Evolutionary conservation across 352 stramenopile species (phyloP).

Genomic region (Nothophytophthora sp.): DNA sequence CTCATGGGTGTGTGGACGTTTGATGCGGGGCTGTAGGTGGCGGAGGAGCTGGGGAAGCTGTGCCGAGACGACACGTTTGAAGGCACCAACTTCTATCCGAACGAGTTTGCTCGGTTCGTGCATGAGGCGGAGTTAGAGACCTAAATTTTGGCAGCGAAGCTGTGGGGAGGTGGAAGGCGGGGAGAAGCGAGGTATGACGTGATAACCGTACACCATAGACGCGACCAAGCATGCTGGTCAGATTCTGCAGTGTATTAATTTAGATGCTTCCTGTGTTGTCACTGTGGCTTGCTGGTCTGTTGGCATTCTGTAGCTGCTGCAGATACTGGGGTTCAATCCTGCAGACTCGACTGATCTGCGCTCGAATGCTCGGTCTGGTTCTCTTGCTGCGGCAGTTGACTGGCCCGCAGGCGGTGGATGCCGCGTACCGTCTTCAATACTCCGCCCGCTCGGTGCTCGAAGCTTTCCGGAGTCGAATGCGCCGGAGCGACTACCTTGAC

Average conservation of each 20-base stretch:
- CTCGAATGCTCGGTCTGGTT: constrained; percentile 28
- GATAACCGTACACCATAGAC: constrained; percentile 17
- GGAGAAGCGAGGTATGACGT: constrained; percentile 4
- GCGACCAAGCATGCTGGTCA: constrained; percentile 1
- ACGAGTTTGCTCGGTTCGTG: constrained; percentile 81
- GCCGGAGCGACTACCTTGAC: constrained; percentile 34
- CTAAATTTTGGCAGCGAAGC: constrained; percentile 3
- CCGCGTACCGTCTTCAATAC: constrained; percentile 35
- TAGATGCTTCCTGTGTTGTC: no score
- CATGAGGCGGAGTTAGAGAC: constrained; percentile 13
- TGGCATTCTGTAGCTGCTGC: constrained; percentile 7
- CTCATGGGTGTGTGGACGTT: no score
- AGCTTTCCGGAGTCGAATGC: constrained; percentile 2
- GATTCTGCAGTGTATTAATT: constrained; percentile 11
- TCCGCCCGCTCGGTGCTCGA: constrained; percentile 29
- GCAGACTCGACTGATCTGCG: no score
- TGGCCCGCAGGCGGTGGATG: constrained; percentile 26
- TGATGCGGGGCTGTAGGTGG: constrained; percentile 51
- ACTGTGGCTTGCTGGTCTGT: no score
- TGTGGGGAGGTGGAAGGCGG: constrained; percentile 5
- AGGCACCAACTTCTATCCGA: constrained; percentile 95
- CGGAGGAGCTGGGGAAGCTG: constrained; percentile 92
- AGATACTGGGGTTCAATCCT: no score
- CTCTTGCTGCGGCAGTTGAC: constrained; percentile 12
- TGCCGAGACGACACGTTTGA: constrained; percentile 97